Percentiles rank a stretch among this genome's conserved stretches.
phyloP scores from a whole-genome alignment of 805 yeast genomes.

The Pichia kluyveri region DNA sequence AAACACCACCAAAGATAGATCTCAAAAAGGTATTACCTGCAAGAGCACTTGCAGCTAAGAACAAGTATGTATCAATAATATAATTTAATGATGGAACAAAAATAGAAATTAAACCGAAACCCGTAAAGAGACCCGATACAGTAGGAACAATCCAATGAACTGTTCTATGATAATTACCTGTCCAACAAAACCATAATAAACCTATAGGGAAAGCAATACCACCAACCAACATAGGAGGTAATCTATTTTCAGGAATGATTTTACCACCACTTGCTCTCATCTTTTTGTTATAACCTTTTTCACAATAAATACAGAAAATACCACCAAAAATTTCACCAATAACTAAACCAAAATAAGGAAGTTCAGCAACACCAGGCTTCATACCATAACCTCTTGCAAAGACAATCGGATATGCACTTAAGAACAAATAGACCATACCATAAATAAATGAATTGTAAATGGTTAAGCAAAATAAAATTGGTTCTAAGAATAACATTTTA shows the following conservation, averaged over 20 bases:
- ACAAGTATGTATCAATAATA: slow-evolving; percentile 59
- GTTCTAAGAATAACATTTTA: slow-evolving; percentile 57
- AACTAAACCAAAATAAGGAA: slow-evolving; percentile 73
- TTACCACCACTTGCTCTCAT: slow-evolving; percentile 46
- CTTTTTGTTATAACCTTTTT: slow-evolving; percentile 39
- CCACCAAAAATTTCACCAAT: slow-evolving; percentile 62
- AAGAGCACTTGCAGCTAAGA: slow-evolving; percentile 70
- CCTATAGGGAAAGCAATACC: slow-evolving; percentile 68
- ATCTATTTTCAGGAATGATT: slow-evolving; percentile 72
- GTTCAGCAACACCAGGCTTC: slow-evolving; percentile 55
- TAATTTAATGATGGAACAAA: slow-evolving; percentile 66
- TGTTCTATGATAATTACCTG: slow-evolving; percentile 61
- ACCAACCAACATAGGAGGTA: slow-evolving; percentile 69
- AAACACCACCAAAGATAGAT: slow-evolving; percentile 51
- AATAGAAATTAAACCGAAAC: slow-evolving; percentile 58
- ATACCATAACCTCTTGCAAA: slow-evolving; percentile 55
- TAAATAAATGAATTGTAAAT: slow-evolving; percentile 71
- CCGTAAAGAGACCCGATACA: slow-evolving; percentile 52
- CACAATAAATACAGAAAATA: slow-evolving; percentile 40
- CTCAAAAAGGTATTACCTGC: slow-evolving; percentile 69
- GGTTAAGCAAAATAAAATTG: slow-evolving; percentile 59
- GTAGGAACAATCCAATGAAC: slow-evolving; percentile 84
- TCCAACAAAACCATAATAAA: slow-evolving; percentile 81
- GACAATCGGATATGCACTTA: slow-evolving; percentile 70
- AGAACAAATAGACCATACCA: slow-evolving; percentile 65